Conservation (phyloP, 306 rosid species). For the Prunus mira region DNA sequence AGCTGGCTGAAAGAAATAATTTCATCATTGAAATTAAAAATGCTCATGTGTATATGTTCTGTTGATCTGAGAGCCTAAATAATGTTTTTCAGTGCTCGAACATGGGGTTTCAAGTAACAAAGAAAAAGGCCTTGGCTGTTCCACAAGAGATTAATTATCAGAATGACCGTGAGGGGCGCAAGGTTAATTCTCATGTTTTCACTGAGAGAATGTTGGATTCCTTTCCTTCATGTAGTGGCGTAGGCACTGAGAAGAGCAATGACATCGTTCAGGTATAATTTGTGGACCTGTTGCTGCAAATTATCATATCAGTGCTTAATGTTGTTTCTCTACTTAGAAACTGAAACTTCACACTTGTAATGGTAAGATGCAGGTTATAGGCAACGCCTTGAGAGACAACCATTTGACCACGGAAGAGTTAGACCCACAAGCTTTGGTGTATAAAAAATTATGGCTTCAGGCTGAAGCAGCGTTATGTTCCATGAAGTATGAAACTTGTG, state of each 20-base stretch:
- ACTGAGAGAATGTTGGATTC: constrained; percentile 30
- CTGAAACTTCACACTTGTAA: constrained; percentile 10
- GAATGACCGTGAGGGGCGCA: constrained; percentile 18
- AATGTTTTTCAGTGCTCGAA: constrained; percentile 33
- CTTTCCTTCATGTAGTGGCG: constrained; percentile 30
- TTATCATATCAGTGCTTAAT: constrained; percentile 5
- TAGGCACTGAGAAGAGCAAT: constrained; percentile 36
- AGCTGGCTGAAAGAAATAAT: not conserved
- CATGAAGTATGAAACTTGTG: constrained; percentile 39
- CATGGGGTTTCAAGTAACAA: constrained; percentile 34
- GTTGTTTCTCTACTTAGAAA: constrained; percentile 2
- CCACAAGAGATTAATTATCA: constrained; percentile 28
- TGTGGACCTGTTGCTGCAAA: not conserved
- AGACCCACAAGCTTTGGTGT: constrained; percentile 41
- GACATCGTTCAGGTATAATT: constrained; percentile 42
- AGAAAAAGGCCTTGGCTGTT: constrained; percentile 25
- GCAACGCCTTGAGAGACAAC: constrained; percentile 34
- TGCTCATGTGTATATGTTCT: not conserved
- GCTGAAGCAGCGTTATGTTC: constrained; percentile 57
- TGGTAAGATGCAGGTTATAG: constrained; percentile 36
- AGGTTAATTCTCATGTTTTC: constrained; percentile 23
- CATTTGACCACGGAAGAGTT: constrained; percentile 36
- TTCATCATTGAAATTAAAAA: not conserved
- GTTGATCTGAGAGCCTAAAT: constrained; percentile 25
- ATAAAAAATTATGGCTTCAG: constrained; percentile 57